Conservation (phyloP, 805 yeast species). For the Pichia membranifaciens region DNA sequence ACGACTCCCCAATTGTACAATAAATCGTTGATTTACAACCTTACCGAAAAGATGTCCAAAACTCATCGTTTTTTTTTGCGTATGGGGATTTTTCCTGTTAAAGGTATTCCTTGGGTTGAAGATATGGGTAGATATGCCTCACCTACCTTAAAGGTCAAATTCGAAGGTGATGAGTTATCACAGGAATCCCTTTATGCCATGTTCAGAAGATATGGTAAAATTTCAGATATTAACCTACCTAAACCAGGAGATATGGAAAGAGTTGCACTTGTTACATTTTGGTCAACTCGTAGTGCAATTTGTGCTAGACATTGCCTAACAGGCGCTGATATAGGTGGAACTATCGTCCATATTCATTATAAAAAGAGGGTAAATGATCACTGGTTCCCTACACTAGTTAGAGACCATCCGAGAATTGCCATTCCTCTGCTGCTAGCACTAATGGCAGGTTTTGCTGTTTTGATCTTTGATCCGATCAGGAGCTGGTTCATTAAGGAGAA, state of each 20-base stretch:
- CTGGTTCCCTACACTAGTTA: constrained; percentile 49
- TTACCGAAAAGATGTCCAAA: constrained; percentile 10
- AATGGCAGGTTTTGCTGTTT: constrained; percentile 73
- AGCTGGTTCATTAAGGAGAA: constrained; percentile 70
- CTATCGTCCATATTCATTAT: constrained; percentile 71
- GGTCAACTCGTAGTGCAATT: constrained; percentile 59
- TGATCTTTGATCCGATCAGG: constrained; percentile 90
- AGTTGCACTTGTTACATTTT: constrained; percentile 50
- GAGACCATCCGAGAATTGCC: constrained; percentile 75
- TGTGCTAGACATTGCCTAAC: constrained; percentile 88
- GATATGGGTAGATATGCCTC: constrained; percentile 79
- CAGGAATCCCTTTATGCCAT: constrained; percentile 75
- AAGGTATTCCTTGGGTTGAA: constrained; percentile 95
- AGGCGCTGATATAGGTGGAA: constrained; percentile 60
- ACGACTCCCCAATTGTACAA: constrained; percentile 18
- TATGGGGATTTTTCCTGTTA: constrained; percentile 64
- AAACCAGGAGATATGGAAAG: constrained; percentile 45
- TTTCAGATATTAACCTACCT: constrained; percentile 63
- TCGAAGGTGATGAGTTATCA: constrained; percentile 69
- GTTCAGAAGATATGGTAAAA: constrained; percentile 82
- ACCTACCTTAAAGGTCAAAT: constrained; percentile 53
- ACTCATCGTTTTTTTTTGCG: constrained; percentile 33
- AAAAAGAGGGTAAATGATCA: constrained; percentile 50
- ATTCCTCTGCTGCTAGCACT: constrained; percentile 76
- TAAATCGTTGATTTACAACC: constrained; percentile 16